Percentiles rank a stretch among this genome's conserved stretches.
These are phyloP conservation scores for Peribolospora baueri DNA, from an alignment of 768 basidiomycete species.

Conservation along the genomic window DNA sequence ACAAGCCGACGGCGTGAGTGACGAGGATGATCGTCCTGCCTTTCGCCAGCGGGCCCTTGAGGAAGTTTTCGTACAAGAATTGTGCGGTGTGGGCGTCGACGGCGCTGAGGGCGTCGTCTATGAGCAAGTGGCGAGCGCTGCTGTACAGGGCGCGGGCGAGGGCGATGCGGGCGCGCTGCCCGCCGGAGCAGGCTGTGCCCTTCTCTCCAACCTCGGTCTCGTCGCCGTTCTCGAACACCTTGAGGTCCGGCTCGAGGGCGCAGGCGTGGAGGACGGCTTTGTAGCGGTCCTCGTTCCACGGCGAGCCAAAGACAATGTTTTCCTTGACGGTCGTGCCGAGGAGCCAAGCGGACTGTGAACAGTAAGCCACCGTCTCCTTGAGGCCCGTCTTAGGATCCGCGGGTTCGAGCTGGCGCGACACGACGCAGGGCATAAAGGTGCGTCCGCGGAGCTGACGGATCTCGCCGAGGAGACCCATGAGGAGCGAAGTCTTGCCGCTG, in stretches of 20 bases:
- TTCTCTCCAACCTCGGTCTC: constrained; percentile 26
- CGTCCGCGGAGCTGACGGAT: constrained; percentile 5
- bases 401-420: constrained; percentile 4
- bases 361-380: constrained; percentile 40
- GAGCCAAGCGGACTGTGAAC: constrained; percentile 39
- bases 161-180: constrained; percentile 23
- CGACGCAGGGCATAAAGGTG: constrained; percentile 5
- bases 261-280: constrained; percentile 46
- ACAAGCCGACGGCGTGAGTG: constrained; percentile 81
- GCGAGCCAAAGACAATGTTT: constrained; percentile 50
- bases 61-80: constrained; percentile 53
- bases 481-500: constrained; percentile 42
- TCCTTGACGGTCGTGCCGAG: constrained; percentile 59
- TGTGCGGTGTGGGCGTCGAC: constrained; percentile 46
- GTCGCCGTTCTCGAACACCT: constrained; percentile 49
- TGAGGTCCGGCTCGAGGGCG: constrained; percentile 43
- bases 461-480: constrained; percentile 46
- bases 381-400: constrained; percentile 23
- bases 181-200: constrained; percentile 11
- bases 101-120: constrained; percentile 13
- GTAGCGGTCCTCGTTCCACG: constrained; percentile 40
- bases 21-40: constrained; percentile 67
- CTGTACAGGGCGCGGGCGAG: constrained; percentile 74
- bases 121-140: constrained; percentile 30
- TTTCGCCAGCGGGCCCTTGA: constrained; percentile 51